Evolutionary conservation across 768 basidiomycete species (phyloP).

Genomic region (Lactarius quietus): DNA sequence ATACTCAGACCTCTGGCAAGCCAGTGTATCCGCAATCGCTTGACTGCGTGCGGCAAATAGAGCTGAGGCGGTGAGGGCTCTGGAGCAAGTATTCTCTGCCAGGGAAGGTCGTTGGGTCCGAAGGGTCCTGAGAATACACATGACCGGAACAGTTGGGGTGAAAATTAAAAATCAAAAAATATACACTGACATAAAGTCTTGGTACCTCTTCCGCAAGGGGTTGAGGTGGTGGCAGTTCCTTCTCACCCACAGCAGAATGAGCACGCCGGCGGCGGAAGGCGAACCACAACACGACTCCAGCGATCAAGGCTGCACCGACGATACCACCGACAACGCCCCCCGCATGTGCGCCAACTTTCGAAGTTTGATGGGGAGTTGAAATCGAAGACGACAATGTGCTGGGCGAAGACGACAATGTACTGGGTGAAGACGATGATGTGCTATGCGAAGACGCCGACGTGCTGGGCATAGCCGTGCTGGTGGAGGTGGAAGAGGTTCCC

Average conservation of each 20-base stretch:
- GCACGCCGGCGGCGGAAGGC: constrained; percentile 32
- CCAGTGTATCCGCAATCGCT: constrained; percentile 12
- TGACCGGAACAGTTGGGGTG: too few species aligned
- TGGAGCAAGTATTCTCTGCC: not conserved
- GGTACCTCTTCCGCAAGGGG: not conserved
- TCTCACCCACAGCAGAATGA: constrained; percentile 13
- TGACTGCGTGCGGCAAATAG: not conserved
- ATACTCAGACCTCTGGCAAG: constrained; percentile 6
- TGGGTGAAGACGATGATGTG: too few species aligned
- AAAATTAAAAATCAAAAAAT: not conserved
- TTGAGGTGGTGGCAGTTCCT: not conserved
- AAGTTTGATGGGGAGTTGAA: constrained; percentile 32
- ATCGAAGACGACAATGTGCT: not conserved
- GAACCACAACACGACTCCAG: constrained; percentile 40
- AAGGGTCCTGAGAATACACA: constrained; percentile 21
- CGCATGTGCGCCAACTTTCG: constrained; percentile 61
- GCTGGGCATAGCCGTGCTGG: too few species aligned
- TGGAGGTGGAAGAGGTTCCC: too few species aligned
- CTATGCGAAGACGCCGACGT: too few species aligned
- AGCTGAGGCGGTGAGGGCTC: not conserved
- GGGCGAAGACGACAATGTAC: too few species aligned
- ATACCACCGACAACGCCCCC: constrained; percentile 60
- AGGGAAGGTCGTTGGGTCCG: constrained; percentile 26
- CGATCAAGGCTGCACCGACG: constrained; percentile 44
- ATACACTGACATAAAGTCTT: constrained; percentile 17